Evolutionary conservation across 176 grass and related monocot genomes (phyloP), one percentile per base, ranked within the genome.

Genomic region (Ampelocalamus luodianensis): DNA sequence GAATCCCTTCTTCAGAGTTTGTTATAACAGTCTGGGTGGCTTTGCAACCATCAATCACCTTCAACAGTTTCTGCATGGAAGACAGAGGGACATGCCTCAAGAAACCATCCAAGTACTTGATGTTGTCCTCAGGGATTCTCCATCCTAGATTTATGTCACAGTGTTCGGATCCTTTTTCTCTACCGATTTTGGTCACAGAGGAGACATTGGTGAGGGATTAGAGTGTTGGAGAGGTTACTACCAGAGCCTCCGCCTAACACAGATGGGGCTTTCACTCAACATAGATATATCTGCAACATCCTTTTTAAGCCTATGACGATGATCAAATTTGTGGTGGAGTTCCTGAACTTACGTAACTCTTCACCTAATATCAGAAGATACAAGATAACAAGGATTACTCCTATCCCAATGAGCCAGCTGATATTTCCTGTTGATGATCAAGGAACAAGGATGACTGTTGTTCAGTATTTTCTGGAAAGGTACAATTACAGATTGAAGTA

Each of bases 191-290:
- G 87, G 87, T 34, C 78, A 90, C 63, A 74, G 50, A 75, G 40
- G 77, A 15, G 87, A 93, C 45, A 93, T 98, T 81, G 91, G 91
- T 23, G 89, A 92, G 63, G 96, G 93, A 27, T 71, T 98, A 50
- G 96, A 98, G 84, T 95, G 87, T 69, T 95, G 96, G 96, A 93
- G 91, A 59, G 95, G 93, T 12, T 98, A 92, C 72, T 98, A 95
- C 67, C 95, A 98, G 89, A 97, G 95, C 82, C 58, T 97, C 65
- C 82, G 95, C 8, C 95, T 89, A 59, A 91, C 90, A 38, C 93
- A 97, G 79, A 98, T 98, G 93, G 93, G 93, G 8, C 85, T 93
- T 23, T 98, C 95, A 1, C 71, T 98, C 50, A 98, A 98, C 37
- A 86, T 87, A 98, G 93, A 98, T 83, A 95, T 95, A 29, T 92